Evolutionary conservation across 2,329 filamentous ascomycete species (phyloP).

Genomic region (Helotiales sp.): DNA sequence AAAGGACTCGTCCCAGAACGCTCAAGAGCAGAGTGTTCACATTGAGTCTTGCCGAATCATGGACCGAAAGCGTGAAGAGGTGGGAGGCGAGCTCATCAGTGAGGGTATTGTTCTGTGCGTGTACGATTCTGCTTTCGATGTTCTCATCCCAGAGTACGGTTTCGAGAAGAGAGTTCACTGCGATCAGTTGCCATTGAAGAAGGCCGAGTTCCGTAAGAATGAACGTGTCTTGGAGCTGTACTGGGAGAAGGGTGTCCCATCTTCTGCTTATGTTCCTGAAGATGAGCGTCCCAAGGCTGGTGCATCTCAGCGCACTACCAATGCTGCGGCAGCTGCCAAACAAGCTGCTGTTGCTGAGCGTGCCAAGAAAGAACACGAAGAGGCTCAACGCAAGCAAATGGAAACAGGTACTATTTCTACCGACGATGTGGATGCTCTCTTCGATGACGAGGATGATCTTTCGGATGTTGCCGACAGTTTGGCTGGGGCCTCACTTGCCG

Average conservation of each 20-base stretch:
- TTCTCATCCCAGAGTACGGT: conserved; percentile 95
- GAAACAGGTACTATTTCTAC: conserved; percentile 93
- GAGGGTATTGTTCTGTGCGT: conserved; percentile 96
- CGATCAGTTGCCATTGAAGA: conserved; percentile 95
- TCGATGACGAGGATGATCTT: conserved; percentile 81
- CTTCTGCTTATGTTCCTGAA: conserved; percentile 92
- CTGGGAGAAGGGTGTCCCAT: conserved; percentile 99
- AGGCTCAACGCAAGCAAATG: conserved; percentile 88
- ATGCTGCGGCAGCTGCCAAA: conserved; percentile 73
- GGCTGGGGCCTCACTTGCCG: conserved; percentile 83
- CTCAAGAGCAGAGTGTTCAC: conserved; percentile 97
- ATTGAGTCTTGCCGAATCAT: conserved; percentile 96
- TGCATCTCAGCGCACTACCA: conserved; percentile 70
- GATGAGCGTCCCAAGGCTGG: conserved; percentile 90
- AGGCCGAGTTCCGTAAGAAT: conserved; percentile 98
- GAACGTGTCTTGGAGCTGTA: conserved; percentile 93
- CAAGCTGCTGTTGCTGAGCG: conserved; percentile 82
- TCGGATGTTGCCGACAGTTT: conserved; percentile 90
- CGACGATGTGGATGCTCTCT: conserved; percentile 91
- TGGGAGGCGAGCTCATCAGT: conserved; percentile 87
- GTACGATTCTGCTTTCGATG: conserved; percentile 97
- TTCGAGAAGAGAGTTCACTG: conserved; percentile 99
- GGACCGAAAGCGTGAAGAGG: conserved; percentile 85
- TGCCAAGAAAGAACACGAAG: conserved; percentile 81
- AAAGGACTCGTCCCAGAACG: conserved; percentile 96